phyloP scores from a whole-genome alignment of 2,329 filamentous ascomycete species.

The Ceratocystis destructans region DNA sequence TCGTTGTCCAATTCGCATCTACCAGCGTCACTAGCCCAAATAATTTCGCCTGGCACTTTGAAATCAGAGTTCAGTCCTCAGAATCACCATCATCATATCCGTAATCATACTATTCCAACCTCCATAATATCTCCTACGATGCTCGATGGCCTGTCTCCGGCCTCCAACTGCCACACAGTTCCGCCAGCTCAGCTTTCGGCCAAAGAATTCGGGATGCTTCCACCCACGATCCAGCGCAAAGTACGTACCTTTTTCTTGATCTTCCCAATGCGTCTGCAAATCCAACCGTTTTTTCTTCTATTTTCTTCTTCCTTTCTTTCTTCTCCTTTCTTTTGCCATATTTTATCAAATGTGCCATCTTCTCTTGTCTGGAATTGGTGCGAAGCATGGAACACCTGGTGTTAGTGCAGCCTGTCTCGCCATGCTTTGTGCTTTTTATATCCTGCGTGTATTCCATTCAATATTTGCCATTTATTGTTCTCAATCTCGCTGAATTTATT shows the following conservation, averaged over 20 bases:
- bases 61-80: background rate
- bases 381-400: background rate
- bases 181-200: conserved; percentile 13
- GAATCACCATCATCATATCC: background rate
- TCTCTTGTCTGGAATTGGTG: background rate
- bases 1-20: background rate
- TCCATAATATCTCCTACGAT: conserved; percentile 12
- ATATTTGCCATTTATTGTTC: background rate
- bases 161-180: background rate
- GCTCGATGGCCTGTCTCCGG: conserved; percentile 10
- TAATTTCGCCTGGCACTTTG: background rate
- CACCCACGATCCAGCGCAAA: conserved; percentile 21
- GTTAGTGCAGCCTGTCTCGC: background rate
- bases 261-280: conserved; percentile 1
- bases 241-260: conserved; percentile 17
- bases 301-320: background rate
- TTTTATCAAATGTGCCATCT: background rate
- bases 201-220: conserved; percentile 20
- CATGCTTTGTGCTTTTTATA: background rate
- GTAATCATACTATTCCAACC: conserved; percentile 11
- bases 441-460: background rate
- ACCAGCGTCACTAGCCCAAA: conserved; percentile 5
- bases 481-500: background rate
- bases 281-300: background rate
- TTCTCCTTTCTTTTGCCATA: background rate